Conservation (phyloP, 1,284 basidiomycete genomes). For the Cystobasidium pallidum region DNA sequence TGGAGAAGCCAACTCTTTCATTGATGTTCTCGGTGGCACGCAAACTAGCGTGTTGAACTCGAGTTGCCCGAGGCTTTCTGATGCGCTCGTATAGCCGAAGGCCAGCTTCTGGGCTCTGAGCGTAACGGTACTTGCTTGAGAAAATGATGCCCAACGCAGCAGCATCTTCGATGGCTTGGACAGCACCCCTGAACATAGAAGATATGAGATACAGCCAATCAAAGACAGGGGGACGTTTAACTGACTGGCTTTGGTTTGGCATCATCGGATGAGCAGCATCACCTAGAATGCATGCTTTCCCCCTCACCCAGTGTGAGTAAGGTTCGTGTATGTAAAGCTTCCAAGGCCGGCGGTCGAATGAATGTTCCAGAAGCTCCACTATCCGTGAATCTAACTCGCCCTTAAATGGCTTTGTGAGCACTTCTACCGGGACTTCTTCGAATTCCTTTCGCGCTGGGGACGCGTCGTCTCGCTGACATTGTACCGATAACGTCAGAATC, state of each 20-base stretch:
- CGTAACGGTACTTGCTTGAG: slow-evolving; percentile 53
- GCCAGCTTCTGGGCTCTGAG: slow-evolving; percentile 54
- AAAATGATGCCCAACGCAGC: slow-evolving; percentile 57
- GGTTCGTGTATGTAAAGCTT: slow-evolving; percentile 57
- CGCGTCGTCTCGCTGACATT: slow-evolving; percentile 53
- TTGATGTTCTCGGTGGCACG: slow-evolving; percentile 58
- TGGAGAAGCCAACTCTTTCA: slow-evolving; percentile 58
- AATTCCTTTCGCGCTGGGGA: slow-evolving; percentile 57
- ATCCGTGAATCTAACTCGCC: slow-evolving; percentile 55
- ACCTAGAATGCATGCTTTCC: slow-evolving; percentile 53
- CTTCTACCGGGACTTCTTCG: slow-evolving; percentile 55
- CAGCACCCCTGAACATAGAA: slow-evolving; percentile 55
- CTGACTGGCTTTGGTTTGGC: slow-evolving; percentile 51
- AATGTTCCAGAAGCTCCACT: slow-evolving; percentile 55
- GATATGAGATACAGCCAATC: background rate
- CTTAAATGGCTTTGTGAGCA: slow-evolving; percentile 55
- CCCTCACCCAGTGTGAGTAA: slow-evolving; percentile 54
- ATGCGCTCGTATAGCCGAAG: slow-evolving; percentile 57
- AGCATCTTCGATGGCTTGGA: slow-evolving; percentile 58
- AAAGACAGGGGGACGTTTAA: background rate
- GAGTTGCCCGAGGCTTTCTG: slow-evolving; percentile 57
- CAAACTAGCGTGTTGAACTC: slow-evolving; percentile 55
- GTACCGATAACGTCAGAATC: no score
- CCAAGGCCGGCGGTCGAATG: slow-evolving; percentile 57
- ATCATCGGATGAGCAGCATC: slow-evolving; percentile 57